phyloP scores from a whole-genome alignment of 306 rosid genomes.

The Trifolium pratense region DNA sequence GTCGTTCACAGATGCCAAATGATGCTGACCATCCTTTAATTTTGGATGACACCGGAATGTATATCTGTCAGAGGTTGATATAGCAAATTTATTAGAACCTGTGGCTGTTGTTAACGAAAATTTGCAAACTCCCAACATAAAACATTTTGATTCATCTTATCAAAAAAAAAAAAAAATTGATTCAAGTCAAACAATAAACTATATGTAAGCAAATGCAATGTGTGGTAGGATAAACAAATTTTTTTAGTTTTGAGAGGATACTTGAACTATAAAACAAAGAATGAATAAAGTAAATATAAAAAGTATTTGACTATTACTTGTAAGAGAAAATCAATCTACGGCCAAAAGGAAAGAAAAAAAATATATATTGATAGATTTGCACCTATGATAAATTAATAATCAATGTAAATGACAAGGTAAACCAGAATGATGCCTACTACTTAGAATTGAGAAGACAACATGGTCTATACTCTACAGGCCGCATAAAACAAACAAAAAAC shows the following conservation, averaged over 20 bases:
- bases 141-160: slow-evolving; percentile 6
- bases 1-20: slow-evolving; percentile 75
- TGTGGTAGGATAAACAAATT: neutral
- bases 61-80: slow-evolving; percentile 58
- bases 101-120: slow-evolving; percentile 28
- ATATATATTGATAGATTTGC: too few relatives aligned
- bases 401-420: too few relatives aligned
- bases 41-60: slow-evolving; percentile 86
- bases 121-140: slow-evolving; percentile 11
- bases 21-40: slow-evolving; percentile 62
- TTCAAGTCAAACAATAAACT: slow-evolving; percentile 24
- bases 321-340: neutral
- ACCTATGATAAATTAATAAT: too few relatives aligned
- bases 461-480: neutral
- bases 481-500: neutral
- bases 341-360: neutral
- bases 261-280: neutral
- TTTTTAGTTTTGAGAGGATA: neutral
- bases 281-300: too few relatives aligned
- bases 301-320: neutral
- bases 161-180: too few relatives aligned
- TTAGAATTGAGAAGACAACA: neutral
- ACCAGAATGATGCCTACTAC: neutral
- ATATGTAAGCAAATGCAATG: neutral
- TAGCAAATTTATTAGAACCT: slow-evolving; percentile 39